Evolutionary conservation across 169 alveolate species (phyloP).

Genomic region (Plasmodium knowlesi): DNA sequence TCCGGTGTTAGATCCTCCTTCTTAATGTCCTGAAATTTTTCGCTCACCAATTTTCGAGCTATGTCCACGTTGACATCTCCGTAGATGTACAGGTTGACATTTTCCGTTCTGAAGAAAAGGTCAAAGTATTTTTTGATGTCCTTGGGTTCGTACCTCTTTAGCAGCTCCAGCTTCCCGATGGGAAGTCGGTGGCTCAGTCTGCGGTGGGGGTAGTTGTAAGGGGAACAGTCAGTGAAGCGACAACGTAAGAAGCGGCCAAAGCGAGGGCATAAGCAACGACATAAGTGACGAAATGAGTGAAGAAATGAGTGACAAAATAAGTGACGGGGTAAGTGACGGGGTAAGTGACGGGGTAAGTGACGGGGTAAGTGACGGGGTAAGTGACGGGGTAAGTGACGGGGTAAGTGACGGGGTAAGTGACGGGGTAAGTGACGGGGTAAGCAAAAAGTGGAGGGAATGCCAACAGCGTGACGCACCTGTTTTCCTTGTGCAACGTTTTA

Average conservation of each 20-base stretch:
- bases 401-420: too few relatives aligned
- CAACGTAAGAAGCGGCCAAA: too few relatives aligned
- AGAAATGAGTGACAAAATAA: too few relatives aligned
- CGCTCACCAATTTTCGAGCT: constrained; percentile 28
- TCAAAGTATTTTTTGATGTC: constrained; percentile 59
- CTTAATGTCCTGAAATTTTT: constrained; percentile 26
- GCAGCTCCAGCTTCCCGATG: constrained; percentile 61
- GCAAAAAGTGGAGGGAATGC: neutral
- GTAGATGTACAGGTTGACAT: constrained; percentile 77
- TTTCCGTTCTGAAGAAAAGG: constrained; percentile 75
- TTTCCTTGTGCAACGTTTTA: constrained; percentile 85
- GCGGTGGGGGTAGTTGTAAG: neutral
- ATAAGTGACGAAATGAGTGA: too few relatives aligned
- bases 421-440: too few relatives aligned
- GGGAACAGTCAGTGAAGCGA: neutral
- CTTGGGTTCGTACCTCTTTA: constrained; percentile 53
- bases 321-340: too few relatives aligned
- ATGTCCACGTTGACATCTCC: constrained; percentile 79
- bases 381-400: too few relatives aligned
- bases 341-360: too few relatives aligned
- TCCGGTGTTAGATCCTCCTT: constrained; percentile 31
- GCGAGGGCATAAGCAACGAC: too few relatives aligned
- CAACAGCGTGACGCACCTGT: constrained; percentile 58
- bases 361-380: too few relatives aligned
- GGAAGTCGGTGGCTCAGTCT: constrained; percentile 66